Base-by-base conservation (phyloP, 2,329 filamentous ascomycete genomes). In the Rutstroemia sp. region DNA sequence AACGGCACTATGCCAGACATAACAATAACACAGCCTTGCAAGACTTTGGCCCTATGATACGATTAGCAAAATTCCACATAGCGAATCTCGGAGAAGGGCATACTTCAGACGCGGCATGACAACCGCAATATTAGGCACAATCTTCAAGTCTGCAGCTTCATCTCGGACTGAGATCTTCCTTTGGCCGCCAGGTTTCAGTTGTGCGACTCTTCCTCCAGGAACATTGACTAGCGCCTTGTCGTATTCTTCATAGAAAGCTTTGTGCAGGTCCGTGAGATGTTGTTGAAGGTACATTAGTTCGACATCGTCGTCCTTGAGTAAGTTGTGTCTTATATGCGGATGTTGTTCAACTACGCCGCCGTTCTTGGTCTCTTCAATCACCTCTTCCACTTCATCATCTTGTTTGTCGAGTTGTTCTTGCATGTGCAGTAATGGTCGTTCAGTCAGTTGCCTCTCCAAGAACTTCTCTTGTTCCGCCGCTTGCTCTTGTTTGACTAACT, bases 371-470 rank as follows among this genome's bases (percentile, higher is more conserved):
- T 68, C 59, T 10, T 67, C 63, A 52, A 48, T 66, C 48, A 60
- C 72, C 48, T 72, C 73, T 19, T 76, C 65, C 47, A 68, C 73
- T 39, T 80, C 78, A 42, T 89, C 84, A 63, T 92, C 88, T 65
- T 91, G 88, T 64, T 89, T 88, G 66, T 99, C 94, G 21, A 96
- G 78, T 69, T 91, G 80, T 66, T 96, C 88, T 71, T 99, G 94
- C 74, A 95, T 87, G 68, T 94, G 89, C n/a, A 95, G 75, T 27
- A 99, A 74, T 0, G 94, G 94, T 14, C 92, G 82, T 60, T 96
- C 91, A 58, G 86, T 89, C 17, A 97, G 79, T 71, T 99, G 94
- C 59, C 91, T 89, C 67, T 92, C 87, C 49, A 99, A 81, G 0
- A 86, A 82, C 68, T 92, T 89, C 66, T 94, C 89, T 69, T 97